Evolutionary conservation across 2,329 filamentous ascomycete species (phyloP).

Genomic region (Phyllosticta citrichinensis): DNA sequence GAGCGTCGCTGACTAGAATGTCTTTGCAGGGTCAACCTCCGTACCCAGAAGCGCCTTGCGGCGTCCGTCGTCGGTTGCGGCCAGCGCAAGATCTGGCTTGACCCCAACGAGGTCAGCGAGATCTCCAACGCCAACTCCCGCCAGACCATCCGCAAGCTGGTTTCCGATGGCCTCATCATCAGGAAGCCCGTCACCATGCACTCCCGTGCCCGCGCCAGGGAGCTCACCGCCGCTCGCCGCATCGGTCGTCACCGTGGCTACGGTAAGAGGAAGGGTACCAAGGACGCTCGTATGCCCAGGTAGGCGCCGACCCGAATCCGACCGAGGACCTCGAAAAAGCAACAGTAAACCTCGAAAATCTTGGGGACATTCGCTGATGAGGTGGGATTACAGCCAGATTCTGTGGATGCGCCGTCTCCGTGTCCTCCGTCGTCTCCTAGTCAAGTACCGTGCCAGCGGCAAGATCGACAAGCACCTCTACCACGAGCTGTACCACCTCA

Average conservation of each 20-base stretch:
- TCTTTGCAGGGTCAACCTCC: slow-evolving; percentile 84
- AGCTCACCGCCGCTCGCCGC: slow-evolving; percentile 86
- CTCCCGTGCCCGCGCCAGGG: slow-evolving; percentile 92
- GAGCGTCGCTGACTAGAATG: slow-evolving; percentile 22
- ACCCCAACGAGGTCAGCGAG: slow-evolving; percentile 98
- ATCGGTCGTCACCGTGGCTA: slow-evolving; percentile 97
- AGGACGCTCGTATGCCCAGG: slow-evolving; percentile 98
- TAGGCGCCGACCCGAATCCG: slow-evolving; percentile 41
- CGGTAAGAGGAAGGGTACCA: slow-evolving; percentile 99
- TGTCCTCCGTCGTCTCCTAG: slow-evolving; percentile 95
- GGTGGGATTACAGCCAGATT: slow-evolving; percentile 60
- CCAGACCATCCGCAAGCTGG: slow-evolving; percentile 99
- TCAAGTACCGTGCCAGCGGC: slow-evolving; percentile 99
- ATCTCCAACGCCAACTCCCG: slow-evolving; percentile 99
- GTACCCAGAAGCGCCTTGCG: slow-evolving; percentile 99
- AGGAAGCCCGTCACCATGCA: slow-evolving; percentile 99
- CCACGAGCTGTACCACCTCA: slow-evolving; percentile 99
- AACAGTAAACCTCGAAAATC: slow-evolving; percentile 5
- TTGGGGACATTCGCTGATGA: slow-evolving; percentile 21
- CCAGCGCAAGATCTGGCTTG: slow-evolving; percentile 99
- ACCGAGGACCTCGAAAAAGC: neutral
- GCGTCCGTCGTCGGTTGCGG: slow-evolving; percentile 97
- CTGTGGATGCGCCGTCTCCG: slow-evolving; percentile 99
- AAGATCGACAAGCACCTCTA: slow-evolving; percentile 99
- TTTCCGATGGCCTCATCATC: slow-evolving; percentile 99